Percentiles rank a stretch among this genome's conserved stretches.
Conservation (phyloP, 2,329 filamentous ascomycete species). For the Xylaria hypoxylon region DNA sequence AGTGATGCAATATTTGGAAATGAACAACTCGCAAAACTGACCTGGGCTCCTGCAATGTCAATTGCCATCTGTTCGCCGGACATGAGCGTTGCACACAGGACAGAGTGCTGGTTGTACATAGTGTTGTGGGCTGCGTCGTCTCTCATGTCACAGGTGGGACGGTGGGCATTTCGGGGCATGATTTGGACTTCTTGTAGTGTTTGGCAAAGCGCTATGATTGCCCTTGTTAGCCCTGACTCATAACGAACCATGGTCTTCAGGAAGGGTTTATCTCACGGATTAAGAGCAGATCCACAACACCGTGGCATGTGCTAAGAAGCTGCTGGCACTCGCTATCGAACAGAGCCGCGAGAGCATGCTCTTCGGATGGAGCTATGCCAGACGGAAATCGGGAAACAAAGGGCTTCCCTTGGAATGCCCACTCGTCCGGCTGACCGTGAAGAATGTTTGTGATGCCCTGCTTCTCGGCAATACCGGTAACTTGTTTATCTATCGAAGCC, state of each 20-base stretch:
- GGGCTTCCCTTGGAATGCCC: conserved; percentile 19
- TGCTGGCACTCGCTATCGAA: conserved; percentile 19
- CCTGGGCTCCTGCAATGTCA: conserved; percentile 29
- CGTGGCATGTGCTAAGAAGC: conserved; percentile 15
- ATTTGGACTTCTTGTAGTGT: conserved; percentile 22
- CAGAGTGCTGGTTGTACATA: conserved; percentile 18
- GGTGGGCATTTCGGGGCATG: conserved; percentile 21
- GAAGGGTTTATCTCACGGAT: conserved; percentile 16
- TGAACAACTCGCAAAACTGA: conserved; percentile 13
- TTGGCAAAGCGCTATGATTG: conserved; percentile 21
- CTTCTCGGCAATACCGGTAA: conserved; percentile 20
- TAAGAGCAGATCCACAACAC: conserved; percentile 19
- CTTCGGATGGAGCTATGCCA: conserved; percentile 16
- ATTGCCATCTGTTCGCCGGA: conserved; percentile 29
- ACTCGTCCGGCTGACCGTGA: background rate
- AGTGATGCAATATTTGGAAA: background rate
- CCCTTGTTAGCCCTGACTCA: conserved; percentile 9
- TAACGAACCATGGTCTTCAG: background rate
- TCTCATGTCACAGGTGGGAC: conserved; percentile 24
- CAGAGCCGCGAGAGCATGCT: conserved; percentile 25
- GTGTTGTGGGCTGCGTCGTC: background rate
- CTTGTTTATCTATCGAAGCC: conserved; percentile 10
- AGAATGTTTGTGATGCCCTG: conserved; percentile 20
- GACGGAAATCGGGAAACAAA: conserved; percentile 21
- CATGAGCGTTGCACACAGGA: conserved; percentile 26